These are phyloP conservation scores for Fusarium sp. DNA, from an alignment of 2,329 filamentous ascomycete species.

Conservation along the genomic window DNA sequence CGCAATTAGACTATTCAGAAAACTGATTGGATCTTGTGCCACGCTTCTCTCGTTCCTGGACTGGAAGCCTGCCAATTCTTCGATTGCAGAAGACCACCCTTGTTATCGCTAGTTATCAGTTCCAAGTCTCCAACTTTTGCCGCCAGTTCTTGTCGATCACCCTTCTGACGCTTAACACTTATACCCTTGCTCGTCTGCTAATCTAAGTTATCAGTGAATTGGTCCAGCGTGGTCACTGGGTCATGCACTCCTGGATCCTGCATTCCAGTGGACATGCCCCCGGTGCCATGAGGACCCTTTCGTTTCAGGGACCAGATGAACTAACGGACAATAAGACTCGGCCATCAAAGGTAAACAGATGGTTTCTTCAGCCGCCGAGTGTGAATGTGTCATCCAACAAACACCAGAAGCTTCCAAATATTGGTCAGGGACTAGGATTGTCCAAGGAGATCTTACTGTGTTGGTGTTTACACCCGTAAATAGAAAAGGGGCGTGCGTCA, in stretches of 20 bases:
- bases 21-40: conserved; percentile 18
- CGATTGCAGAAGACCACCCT: conserved; percentile 16
- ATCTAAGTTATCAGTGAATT: conserved; percentile 39
- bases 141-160: conserved; percentile 37
- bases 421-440: conserved; percentile 11
- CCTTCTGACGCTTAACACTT: conserved; percentile 22
- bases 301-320: conserved; percentile 31
- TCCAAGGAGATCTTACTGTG: conserved; percentile 12
- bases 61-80: conserved; percentile 25
- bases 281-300: conserved; percentile 10
- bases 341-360: conserved; percentile 16
- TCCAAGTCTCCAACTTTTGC: conserved; percentile 35
- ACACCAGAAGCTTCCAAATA: conserved; percentile 29
- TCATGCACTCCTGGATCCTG: conserved; percentile 47
- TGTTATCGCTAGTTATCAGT: conserved; percentile 30
- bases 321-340: not conserved
- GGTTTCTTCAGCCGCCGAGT: conserved; percentile 27
- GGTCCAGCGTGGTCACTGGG: conserved; percentile 12
- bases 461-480: conserved; percentile 26
- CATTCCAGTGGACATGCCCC: conserved; percentile 38
- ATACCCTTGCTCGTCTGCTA: conserved; percentile 24
- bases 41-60: conserved; percentile 29
- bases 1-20: conserved; percentile 22
- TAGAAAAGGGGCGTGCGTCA: conserved; percentile 37
- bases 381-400: conserved; percentile 11